Conservation (phyloP, 164 flowering plant genomes). For the Piper betle region DNA sequence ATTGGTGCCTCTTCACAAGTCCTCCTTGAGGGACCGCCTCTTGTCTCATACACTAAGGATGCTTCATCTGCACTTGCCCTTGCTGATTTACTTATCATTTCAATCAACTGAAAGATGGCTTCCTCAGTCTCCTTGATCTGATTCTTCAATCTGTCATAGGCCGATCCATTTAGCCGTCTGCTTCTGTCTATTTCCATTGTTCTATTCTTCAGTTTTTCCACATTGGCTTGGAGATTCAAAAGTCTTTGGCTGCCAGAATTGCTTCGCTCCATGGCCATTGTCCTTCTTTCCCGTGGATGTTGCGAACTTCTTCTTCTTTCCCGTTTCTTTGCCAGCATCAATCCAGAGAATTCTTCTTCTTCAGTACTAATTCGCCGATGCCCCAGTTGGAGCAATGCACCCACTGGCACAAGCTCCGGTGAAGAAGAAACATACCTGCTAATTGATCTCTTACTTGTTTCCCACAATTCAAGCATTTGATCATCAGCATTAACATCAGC, state of each 20-base stretch:
- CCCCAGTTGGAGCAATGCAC: conserved; percentile 7
- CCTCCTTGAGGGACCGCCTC: conserved; percentile 18
- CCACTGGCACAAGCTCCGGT: conserved; percentile 9
- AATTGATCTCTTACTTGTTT: conserved; percentile 32
- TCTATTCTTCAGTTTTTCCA: conserved; percentile 60
- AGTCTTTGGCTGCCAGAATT: conserved; percentile 63
- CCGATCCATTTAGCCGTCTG: conserved; percentile 26
- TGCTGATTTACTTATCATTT: conserved; percentile 36
- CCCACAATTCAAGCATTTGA: conserved; percentile 66
- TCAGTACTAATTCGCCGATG: conserved; percentile 8
- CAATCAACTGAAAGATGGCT: conserved; percentile 41
- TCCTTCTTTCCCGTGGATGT: conserved; percentile 29
- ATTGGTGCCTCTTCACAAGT: conserved; percentile 43
- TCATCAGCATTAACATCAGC: conserved; percentile 26
- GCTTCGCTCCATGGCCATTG: conserved; percentile 58
- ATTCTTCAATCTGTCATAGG: conserved; percentile 40
- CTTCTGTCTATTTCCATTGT: conserved; percentile 29
- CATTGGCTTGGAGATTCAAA: conserved; percentile 57
- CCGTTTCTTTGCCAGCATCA: conserved; percentile 54
- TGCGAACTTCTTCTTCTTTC: conserved; percentile 35
- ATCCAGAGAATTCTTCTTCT: conserved; percentile 40
- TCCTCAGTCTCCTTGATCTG: conserved; percentile 63
- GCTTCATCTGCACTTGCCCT: conserved; percentile 30
- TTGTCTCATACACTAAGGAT: conserved; percentile 20
- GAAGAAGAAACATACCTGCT: conserved; percentile 5